phyloP scores from a whole-genome alignment of 2,329 filamentous ascomycete species.

The Aulographum hederae region DNA sequence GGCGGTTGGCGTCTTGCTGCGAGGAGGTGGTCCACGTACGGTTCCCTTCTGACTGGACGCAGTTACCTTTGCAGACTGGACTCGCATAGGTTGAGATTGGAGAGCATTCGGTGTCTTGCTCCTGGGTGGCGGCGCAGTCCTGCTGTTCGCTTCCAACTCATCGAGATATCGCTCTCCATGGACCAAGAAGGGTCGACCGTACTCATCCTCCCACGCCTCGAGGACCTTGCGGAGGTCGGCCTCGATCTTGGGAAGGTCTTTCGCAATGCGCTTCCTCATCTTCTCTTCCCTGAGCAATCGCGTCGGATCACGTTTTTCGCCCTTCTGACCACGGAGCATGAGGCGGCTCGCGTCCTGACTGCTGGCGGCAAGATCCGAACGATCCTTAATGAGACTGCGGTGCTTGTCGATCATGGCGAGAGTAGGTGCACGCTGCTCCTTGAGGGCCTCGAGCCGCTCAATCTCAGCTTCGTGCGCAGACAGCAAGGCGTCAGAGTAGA shows the following conservation, averaged over 20 bases:
- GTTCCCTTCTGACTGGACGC: slow-evolving; percentile 13
- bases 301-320: slow-evolving; percentile 84
- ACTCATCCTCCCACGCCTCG: slow-evolving; percentile 82
- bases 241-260: slow-evolving; percentile 85
- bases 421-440: slow-evolving; percentile 72
- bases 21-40: slow-evolving; percentile 19
- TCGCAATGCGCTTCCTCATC: slow-evolving; percentile 92
- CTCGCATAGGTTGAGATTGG: not conserved
- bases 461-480: slow-evolving; percentile 93
- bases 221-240: slow-evolving; percentile 67
- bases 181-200: slow-evolving; percentile 80
- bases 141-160: slow-evolving; percentile 37
- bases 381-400: slow-evolving; percentile 64
- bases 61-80: slow-evolving; percentile 10
- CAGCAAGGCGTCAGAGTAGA: slow-evolving; percentile 87
- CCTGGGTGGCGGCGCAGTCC: slow-evolving; percentile 39
- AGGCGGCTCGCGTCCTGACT: slow-evolving; percentile 89
- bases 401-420: slow-evolving; percentile 71
- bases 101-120: slow-evolving; percentile 55
- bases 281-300: slow-evolving; percentile 92
- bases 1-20: slow-evolving; percentile 24
- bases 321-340: slow-evolving; percentile 80
- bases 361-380: slow-evolving; percentile 71
- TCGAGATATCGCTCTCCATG: slow-evolving; percentile 86
- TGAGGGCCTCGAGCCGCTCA: slow-evolving; percentile 57